Conservation (phyloP, 2,329 filamentous ascomycete genomes). For the Cladophialophora chaetospira region DNA sequence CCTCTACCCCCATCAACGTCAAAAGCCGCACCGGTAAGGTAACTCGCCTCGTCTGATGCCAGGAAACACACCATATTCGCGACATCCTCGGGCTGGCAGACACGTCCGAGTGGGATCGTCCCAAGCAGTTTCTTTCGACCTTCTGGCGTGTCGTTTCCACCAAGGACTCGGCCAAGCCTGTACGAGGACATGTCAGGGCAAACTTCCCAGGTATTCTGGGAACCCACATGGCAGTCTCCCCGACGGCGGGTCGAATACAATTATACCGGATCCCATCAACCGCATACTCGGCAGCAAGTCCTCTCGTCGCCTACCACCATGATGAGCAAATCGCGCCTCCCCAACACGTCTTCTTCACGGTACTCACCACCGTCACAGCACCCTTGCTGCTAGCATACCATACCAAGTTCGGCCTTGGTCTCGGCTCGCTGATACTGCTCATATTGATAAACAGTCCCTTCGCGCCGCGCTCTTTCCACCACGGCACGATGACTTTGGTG, state of each 20-base stretch:
- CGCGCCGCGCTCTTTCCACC: conserved; percentile 24
- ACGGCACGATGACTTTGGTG: conserved; percentile 30
- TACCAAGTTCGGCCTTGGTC: conserved; percentile 28
- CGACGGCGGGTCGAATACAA: conserved; percentile 26
- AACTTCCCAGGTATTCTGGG: not conserved
- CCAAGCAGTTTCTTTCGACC: conserved; percentile 21
- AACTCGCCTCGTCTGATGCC: conserved; percentile 29
- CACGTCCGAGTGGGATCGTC: conserved; percentile 28
- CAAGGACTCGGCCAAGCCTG: conserved; percentile 17
- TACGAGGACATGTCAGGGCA: too few relatives aligned
- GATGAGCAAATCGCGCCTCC: not conserved
- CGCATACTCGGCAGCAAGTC: conserved; percentile 27
- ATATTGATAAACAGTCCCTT: conserved; percentile 27
- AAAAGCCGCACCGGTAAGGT: conserved; percentile 34
- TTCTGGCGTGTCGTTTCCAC: conserved; percentile 21
- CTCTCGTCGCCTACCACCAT: conserved; percentile 22
- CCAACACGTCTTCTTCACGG: not conserved
- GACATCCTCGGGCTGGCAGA: conserved; percentile 34
- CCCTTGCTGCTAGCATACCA: conserved; percentile 29
- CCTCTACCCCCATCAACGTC: conserved; percentile 34
- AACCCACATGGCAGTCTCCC: conserved; percentile 27
- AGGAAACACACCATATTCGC: conserved; percentile 35
- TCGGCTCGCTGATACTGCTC: conserved; percentile 26
- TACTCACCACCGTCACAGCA: conserved; percentile 25
- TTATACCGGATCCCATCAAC: conserved; percentile 25